Base-by-base conservation (phyloP, 371 early-diverging fungal genomes). In the Circinella umbellata region DNA sequence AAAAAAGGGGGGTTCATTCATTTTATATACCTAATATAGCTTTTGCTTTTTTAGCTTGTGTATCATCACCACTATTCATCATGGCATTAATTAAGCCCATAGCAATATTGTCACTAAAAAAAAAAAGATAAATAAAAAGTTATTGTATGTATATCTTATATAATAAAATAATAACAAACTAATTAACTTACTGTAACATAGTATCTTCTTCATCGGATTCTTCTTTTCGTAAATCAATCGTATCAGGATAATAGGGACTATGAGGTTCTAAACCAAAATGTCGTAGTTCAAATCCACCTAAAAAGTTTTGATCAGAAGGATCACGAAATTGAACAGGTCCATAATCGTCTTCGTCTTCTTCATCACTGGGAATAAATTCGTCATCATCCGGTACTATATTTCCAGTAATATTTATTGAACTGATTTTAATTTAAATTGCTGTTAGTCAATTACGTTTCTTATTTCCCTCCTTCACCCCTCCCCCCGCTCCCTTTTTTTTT, bases 271-370 rank as follows among this genome's bases (percentile, higher is more conserved):
- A 57, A 1, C 73, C 73, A 54, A 74, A 74, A 42, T 74, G 74
- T 9, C 68, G 66, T 7, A 74, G 61, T 47, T 74, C 68, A 59
- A 74, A 69, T 42, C 74, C 74, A 34, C 71, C 70, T n/a, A 74
- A 20, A 51, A 70, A 74, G 11, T 61, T 64, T n/a, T 68, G 49
- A 61, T 74, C 74, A 14, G 70, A 64, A 4, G 68, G 65, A 67
- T 74, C 74, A 68, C 71, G 67, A 46, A 74, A 74, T n/a, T 48
- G 69, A 7, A 69, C 18, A 18, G 49, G 49, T 27, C 73, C 67
- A 55, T 36, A 54, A n/a, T 55, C 61, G 39, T 63, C 63, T 13
- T 62, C 63, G 14, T 67, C 73, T 15, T 73, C 73, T 14, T 72
- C 72, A 1, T 68, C 68, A 10, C 65, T 61, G 37, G 60, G 51